Evolutionary conservation across 2,329 filamentous ascomycete genomes (phyloP).

Genomic region (Fusarium graminum): DNA sequence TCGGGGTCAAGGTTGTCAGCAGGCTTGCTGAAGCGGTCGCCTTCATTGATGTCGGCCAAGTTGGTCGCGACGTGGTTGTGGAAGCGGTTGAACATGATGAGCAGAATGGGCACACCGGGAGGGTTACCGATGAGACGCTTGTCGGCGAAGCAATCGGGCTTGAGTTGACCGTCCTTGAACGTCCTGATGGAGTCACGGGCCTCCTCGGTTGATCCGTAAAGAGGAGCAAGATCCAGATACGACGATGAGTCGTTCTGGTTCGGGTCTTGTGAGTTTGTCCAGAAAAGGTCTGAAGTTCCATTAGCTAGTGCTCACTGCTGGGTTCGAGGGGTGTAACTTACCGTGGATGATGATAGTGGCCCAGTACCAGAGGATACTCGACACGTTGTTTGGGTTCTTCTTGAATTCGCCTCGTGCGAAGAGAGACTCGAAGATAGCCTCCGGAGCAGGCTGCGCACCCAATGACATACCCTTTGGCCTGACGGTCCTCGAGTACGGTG

Average conservation of each 20-base stretch:
- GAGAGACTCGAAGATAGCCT: slow-evolving; percentile 71
- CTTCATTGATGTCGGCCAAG: slow-evolving; percentile 87
- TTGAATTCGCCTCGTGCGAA: slow-evolving; percentile 66
- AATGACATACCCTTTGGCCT: slow-evolving; percentile 70
- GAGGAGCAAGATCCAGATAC: slow-evolving; percentile 77
- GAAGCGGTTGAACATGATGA: slow-evolving; percentile 86
- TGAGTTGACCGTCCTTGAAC: slow-evolving; percentile 77
- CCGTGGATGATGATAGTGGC: slow-evolving; percentile 80
- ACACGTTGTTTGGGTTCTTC: slow-evolving; percentile 78
- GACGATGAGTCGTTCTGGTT: slow-evolving; percentile 76
- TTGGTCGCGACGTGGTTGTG: slow-evolving; percentile 89
- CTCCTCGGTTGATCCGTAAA: slow-evolving; percentile 77
- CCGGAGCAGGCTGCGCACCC: slow-evolving; percentile 76
- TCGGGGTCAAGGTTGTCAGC: slow-evolving; percentile 62
- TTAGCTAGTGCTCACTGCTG: not conserved
- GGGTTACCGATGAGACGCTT: slow-evolving; percentile 78
- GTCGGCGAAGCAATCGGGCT: slow-evolving; percentile 79
- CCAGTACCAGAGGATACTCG: slow-evolving; percentile 79
- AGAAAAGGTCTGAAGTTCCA: slow-evolving; percentile 70
- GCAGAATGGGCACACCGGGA: slow-evolving; percentile 76
- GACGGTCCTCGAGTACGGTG: slow-evolving; percentile 74
- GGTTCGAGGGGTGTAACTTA: slow-evolving; percentile 40
- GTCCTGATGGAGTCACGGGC: slow-evolving; percentile 77
- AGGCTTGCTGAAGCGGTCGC: slow-evolving; percentile 80
- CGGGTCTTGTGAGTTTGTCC: slow-evolving; percentile 72